Evolutionary conservation across 768 basidiomycete genomes (phyloP).

Genomic region (Candolleomyces eurysporus): DNA sequence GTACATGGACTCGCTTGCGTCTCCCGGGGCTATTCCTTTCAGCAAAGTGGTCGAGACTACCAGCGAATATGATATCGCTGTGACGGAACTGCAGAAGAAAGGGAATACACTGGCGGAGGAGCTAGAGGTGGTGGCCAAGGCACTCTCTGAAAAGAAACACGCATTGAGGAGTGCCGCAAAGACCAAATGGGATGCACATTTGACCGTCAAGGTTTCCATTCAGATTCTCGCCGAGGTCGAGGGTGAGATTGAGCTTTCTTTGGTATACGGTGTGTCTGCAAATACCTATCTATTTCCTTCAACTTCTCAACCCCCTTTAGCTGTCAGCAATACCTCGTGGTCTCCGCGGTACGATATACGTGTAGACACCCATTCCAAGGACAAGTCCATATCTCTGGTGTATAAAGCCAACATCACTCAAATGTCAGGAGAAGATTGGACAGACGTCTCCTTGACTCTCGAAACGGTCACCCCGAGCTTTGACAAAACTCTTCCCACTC

Average conservation of each 20-base stretch:
- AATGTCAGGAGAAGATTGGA: slow-evolving; percentile 42
- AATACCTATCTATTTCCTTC: background rate
- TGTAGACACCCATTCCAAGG: slow-evolving; percentile 33
- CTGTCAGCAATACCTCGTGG: slow-evolving; percentile 30
- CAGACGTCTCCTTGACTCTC: slow-evolving; percentile 34
- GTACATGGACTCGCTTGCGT: too few species aligned
- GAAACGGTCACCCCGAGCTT: slow-evolving; percentile 40
- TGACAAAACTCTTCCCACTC: slow-evolving; percentile 28
- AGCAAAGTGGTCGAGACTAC: too few species aligned
- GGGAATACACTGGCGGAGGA: too few species aligned
- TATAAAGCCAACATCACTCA: slow-evolving; percentile 42
- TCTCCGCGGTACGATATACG: slow-evolving; percentile 36
- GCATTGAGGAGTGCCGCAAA: too few species aligned
- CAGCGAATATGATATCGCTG: too few species aligned
- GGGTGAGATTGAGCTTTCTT: slow-evolving; percentile 33
- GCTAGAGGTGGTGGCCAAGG: too few species aligned
- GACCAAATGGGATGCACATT: too few species aligned
- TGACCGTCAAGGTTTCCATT: too few species aligned
- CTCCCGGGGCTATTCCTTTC: too few species aligned
- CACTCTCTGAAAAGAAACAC: slow-evolving; percentile 9
- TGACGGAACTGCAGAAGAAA: too few species aligned
- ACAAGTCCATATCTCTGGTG: slow-evolving; percentile 28
- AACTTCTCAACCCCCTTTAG: slow-evolving; percentile 5
- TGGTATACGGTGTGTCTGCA: slow-evolving; percentile 34
- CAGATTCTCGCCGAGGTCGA: slow-evolving; percentile 31